Evolutionary conservation across 352 stramenopile species (phyloP).

Genomic region (Pythium periplocum): DNA sequence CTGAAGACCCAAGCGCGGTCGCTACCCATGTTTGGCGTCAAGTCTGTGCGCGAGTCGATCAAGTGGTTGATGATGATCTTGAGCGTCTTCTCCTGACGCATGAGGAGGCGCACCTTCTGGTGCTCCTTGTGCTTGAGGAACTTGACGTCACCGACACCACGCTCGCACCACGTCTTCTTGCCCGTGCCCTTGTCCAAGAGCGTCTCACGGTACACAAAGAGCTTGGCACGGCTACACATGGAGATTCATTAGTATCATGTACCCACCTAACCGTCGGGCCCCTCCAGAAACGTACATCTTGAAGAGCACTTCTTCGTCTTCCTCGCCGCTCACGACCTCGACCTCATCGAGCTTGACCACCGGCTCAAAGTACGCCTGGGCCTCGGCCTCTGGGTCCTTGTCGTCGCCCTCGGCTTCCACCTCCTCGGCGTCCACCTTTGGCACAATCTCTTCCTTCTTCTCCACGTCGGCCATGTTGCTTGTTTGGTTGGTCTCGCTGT

Average conservation of each 20-base stretch:
- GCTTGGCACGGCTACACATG: slow-evolving; percentile 86
- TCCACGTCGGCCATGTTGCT: slow-evolving; percentile 28
- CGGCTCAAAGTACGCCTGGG: slow-evolving; percentile 86
- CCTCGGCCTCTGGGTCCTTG: slow-evolving; percentile 64
- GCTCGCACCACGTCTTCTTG: slow-evolving; percentile 97
- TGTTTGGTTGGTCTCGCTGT: slow-evolving; percentile 7
- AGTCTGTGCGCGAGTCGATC: slow-evolving; percentile 93
- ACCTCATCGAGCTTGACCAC: slow-evolving; percentile 90
- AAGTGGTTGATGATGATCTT: slow-evolving; percentile 99
- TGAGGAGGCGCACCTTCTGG: slow-evolving; percentile 93
- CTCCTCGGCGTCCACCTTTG: slow-evolving; percentile 50
- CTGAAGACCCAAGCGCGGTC: slow-evolving; percentile 98
- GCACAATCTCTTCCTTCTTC: slow-evolving; percentile 65
- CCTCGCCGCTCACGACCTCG: slow-evolving; percentile 96
- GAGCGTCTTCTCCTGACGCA: slow-evolving; percentile 99
- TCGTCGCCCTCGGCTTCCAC: slow-evolving; percentile 45
- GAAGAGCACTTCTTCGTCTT: slow-evolving; percentile 95
- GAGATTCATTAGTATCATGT: too few species aligned
- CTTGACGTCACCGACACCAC: slow-evolving; percentile 94
- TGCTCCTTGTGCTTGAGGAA: slow-evolving; percentile 97
- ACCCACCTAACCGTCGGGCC: too few species aligned
- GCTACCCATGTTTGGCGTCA: slow-evolving; percentile 94
- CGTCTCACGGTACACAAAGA: slow-evolving; percentile 97
- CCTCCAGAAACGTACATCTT: slow-evolving; percentile 62
- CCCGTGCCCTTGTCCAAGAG: slow-evolving; percentile 97